phyloP scores from a whole-genome alignment of 1,284 basidiomycete species.

The Leccinum solheimii region DNA sequence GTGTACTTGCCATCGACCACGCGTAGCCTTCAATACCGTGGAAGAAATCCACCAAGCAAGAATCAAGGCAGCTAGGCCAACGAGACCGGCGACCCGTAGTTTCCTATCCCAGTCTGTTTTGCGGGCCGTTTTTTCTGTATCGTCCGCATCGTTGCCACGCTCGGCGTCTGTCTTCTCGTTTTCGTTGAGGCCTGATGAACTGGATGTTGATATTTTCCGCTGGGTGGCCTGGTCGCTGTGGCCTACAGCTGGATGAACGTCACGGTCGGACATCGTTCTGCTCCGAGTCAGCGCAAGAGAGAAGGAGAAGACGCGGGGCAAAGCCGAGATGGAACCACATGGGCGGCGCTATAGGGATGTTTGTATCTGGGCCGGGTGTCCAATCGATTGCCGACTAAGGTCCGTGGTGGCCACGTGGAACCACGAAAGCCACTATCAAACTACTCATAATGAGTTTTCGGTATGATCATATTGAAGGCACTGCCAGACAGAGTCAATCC shows the following conservation, averaged over 20 bases:
- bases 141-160: slow-evolving; percentile 12
- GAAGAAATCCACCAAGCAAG: slow-evolving; percentile 82
- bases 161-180: slow-evolving; percentile 21
- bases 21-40: slow-evolving; percentile 63
- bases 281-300: not conserved
- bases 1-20: slow-evolving; percentile 63
- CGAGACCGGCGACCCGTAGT: slow-evolving; percentile 47
- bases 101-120: slow-evolving; percentile 25
- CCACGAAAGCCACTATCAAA: slow-evolving; percentile 2
- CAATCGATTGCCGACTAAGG: not conserved
- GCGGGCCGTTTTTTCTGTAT: slow-evolving; percentile 22
- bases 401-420: slow-evolving; percentile 6
- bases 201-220: slow-evolving; percentile 21
- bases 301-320: not conserved
- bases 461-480: not conserved
- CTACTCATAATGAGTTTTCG: not conserved
- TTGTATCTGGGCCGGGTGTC: not conserved
- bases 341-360: not conserved
- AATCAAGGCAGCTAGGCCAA: slow-evolving; percentile 56
- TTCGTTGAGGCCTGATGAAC: slow-evolving; percentile 22
- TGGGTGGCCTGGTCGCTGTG: slow-evolving; percentile 13
- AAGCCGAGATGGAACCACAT: slow-evolving; percentile 2
- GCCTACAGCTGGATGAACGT: slow-evolving; percentile 1
- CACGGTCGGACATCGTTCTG: slow-evolving; percentile 21
- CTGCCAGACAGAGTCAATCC: not conserved